Evolutionary conservation across 495 filamentous ascomycete genomes (phyloP).

Genomic region (Astrocystis sublimbata): DNA sequence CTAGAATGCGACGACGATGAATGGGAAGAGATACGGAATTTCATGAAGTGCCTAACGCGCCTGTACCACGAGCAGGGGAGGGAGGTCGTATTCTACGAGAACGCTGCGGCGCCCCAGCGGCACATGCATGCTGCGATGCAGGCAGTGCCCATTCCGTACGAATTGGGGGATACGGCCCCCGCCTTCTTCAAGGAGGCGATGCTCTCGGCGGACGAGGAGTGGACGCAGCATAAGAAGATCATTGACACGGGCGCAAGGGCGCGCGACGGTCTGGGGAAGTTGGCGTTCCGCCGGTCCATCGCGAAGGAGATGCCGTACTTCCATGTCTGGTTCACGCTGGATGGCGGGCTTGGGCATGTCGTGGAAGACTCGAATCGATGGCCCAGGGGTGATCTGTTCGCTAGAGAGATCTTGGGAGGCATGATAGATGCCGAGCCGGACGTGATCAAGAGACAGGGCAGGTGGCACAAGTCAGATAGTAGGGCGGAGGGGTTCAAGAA

Average conservation of each 20-base stretch:
- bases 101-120: constrained; percentile 77
- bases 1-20: constrained; percentile 98
- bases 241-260: constrained; percentile 82
- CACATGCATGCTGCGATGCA: constrained; percentile 84
- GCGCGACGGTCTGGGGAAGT: constrained; percentile 67
- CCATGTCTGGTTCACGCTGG: constrained; percentile 92
- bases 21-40: constrained; percentile 98
- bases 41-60: constrained; percentile 94
- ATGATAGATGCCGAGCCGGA: constrained; percentile 86
- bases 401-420: constrained; percentile 85
- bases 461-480: constrained; percentile 76
- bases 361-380: constrained; percentile 85
- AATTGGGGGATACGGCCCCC: constrained; percentile 83
- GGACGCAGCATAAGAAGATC: constrained; percentile 91
- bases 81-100: constrained; percentile 96
- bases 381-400: constrained; percentile 93
- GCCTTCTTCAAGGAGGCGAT: constrained; percentile 97
- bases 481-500: constrained; percentile 79
- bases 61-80: constrained; percentile 90
- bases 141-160: constrained; percentile 83
- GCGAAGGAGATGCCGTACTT: constrained; percentile 99
- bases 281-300: constrained; percentile 77
- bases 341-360: constrained; percentile 90
- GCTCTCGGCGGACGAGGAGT: constrained; percentile 81
- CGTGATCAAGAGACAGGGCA: constrained; percentile 86